These are phyloP conservation scores for Fagus sylvatica DNA, from an alignment of 306 rosid species.

Conservation along the genomic window DNA sequence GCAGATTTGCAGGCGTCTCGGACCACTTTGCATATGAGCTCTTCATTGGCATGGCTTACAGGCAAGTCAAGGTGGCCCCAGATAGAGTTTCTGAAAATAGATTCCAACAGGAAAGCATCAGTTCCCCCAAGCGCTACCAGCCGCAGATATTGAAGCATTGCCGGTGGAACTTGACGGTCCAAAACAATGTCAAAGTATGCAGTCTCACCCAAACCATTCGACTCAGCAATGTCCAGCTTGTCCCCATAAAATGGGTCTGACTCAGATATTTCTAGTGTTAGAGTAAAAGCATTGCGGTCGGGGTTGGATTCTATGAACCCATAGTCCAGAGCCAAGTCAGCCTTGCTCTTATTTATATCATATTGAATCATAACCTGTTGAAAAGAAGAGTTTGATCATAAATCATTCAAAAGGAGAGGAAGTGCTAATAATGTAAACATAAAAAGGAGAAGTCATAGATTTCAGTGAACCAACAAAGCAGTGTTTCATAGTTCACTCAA, in stretches of 20 bases:
- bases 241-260: conserved; percentile 82
- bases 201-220: conserved; percentile 68
- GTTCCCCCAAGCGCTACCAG: conserved; percentile 82
- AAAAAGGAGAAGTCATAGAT: not conserved
- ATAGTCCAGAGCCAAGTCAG: conserved; percentile 89
- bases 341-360: conserved; percentile 85
- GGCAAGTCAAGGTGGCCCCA: conserved; percentile 84
- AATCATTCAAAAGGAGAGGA: not conserved
- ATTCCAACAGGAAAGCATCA: conserved; percentile 84
- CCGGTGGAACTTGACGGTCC: conserved; percentile 58
- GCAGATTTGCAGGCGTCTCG: conserved; percentile 77
- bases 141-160: conserved; percentile 71
- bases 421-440: not conserved
- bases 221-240: conserved; percentile 84
- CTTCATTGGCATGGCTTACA: conserved; percentile 86
- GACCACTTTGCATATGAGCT: conserved; percentile 69
- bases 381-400: conserved; percentile 9
- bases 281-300: conserved; percentile 63
- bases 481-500: not conserved
- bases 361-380: conserved; percentile 83
- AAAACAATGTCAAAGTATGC: conserved; percentile 72
- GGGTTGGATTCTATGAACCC: conserved; percentile 73
- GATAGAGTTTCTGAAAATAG: conserved; percentile 71
- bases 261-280: conserved; percentile 72
- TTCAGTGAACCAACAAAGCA: conserved; percentile 23